These are phyloP conservation scores for Achlya hypogyna DNA, from an alignment of 352 stramenopile species.

Conservation along the genomic window DNA sequence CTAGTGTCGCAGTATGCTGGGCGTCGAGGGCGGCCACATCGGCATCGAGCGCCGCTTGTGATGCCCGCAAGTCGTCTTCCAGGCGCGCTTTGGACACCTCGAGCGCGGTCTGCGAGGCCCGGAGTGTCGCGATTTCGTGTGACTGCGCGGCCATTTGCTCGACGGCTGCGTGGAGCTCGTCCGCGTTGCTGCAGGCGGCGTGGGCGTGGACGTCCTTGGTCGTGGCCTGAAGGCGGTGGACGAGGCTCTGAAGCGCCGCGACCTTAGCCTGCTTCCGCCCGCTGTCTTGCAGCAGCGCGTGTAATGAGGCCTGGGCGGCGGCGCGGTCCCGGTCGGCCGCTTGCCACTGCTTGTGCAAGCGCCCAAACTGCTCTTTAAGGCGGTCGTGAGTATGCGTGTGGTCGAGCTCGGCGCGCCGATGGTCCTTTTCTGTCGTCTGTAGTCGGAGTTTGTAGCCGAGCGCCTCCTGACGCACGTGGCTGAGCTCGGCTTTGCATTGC, in stretches of 20 bases:
- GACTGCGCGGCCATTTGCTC: too few relatives aligned
- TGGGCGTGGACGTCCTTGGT: too few relatives aligned
- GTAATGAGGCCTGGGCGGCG: neutral
- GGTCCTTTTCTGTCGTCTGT: conserved; percentile 47
- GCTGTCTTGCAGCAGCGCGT: neutral
- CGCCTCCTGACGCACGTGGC: conserved; percentile 42
- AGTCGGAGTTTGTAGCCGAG: conserved; percentile 45
- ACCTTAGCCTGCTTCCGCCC: neutral
- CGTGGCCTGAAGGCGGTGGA: neutral
- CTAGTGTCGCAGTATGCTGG: too few relatives aligned
- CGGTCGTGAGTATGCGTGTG: neutral
- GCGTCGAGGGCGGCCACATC: too few relatives aligned
- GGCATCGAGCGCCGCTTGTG: too few relatives aligned
- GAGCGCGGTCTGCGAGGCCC: too few relatives aligned
- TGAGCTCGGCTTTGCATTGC: conserved; percentile 31
- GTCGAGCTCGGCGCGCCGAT: conserved; percentile 11
- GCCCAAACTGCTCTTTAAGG: neutral
- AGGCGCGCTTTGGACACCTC: too few relatives aligned
- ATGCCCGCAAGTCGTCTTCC: too few relatives aligned
- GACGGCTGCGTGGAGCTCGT: neutral
- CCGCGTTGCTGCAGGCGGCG: too few relatives aligned
- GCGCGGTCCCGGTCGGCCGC: neutral
- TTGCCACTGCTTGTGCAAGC: neutral
- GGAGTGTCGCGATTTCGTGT: too few relatives aligned
- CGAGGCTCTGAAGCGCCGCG: neutral